A percentile compares a stretch with the other conserved stretches of the same genome.
These are phyloP conservation scores for Ceriops tagal DNA, from an alignment of 345 rosid genomes.

Conservation along the genomic window DNA sequence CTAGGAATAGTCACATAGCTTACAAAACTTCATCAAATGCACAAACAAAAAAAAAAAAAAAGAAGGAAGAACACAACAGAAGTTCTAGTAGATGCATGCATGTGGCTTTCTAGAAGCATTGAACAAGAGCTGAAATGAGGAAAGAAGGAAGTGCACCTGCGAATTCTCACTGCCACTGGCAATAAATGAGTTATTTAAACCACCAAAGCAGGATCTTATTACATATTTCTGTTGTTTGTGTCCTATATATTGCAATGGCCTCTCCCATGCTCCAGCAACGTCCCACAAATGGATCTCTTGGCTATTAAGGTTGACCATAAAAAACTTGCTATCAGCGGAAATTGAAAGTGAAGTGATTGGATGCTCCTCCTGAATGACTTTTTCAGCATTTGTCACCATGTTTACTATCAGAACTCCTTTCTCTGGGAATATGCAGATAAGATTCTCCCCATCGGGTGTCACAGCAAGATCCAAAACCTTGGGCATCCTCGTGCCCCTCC, in stretches of 20 bases:
- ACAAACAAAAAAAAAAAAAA: not conserved
- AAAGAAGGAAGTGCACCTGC: constrained; percentile 40
- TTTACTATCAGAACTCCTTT: constrained; percentile 62
- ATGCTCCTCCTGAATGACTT: constrained; percentile 61
- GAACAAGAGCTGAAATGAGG: not conserved
- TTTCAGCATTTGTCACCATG: constrained; percentile 57
- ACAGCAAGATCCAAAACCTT: constrained; percentile 80
- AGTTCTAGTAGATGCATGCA: too few species aligned
- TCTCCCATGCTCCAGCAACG: constrained; percentile 61
- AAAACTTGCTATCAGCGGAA: constrained; percentile 61
- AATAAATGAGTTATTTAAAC: constrained; percentile 62
- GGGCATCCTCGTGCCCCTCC: constrained; percentile 79
- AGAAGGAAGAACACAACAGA: not conserved
- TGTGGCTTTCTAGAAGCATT: not conserved
- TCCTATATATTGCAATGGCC: constrained; percentile 57
- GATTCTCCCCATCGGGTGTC: constrained; percentile 74
- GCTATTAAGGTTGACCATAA: constrained; percentile 73
- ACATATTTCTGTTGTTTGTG: constrained; percentile 76
- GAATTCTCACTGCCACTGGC: constrained; percentile 92
- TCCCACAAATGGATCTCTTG: constrained; percentile 95
- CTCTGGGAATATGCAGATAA: constrained; percentile 55
- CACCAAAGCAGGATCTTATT: constrained; percentile 89
- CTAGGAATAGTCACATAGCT: constrained; percentile 7
- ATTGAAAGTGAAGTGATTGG: constrained; percentile 60
- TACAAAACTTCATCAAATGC: not conserved